phyloP scores from a whole-genome alignment of 768 basidiomycete genomes.

The Tricholomella constricta region DNA sequence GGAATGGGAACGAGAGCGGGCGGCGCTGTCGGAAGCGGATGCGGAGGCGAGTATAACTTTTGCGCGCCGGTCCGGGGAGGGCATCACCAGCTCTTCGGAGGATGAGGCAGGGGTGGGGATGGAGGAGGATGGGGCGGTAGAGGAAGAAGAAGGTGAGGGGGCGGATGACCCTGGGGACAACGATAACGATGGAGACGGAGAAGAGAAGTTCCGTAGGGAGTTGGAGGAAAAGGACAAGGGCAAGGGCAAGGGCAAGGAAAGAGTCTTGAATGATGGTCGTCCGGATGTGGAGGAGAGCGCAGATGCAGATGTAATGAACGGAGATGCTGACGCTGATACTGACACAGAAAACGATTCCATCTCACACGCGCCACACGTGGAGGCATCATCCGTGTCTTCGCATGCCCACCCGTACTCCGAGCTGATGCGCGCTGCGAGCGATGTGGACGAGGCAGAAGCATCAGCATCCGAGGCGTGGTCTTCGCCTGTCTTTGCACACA shows the following conservation, averaged over 20 bases:
- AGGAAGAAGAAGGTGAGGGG: not conserved
- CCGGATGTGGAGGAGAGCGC: slow-evolving; percentile 9
- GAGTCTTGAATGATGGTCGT: slow-evolving; percentile 4
- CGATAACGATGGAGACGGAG: not conserved
- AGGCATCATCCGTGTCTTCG: not conserved
- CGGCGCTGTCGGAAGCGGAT: slow-evolving; percentile 9
- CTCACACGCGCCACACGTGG: not conserved
- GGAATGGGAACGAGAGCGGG: not conserved
- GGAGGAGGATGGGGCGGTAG: not conserved
- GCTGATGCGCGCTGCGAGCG: not conserved
- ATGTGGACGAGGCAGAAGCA: not conserved
- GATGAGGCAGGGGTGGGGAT: not conserved
- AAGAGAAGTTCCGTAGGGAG: too few species aligned
- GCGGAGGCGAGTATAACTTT: slow-evolving; percentile 12
- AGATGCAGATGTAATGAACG: not conserved
- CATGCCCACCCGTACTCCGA: slow-evolving; percentile 7
- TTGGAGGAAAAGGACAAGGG: not conserved
- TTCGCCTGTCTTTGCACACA: slow-evolving; percentile 44
- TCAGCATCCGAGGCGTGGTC: slow-evolving; percentile 34
- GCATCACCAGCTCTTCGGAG: not conserved
- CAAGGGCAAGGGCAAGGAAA: slow-evolving; percentile 11
- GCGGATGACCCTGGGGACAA: not conserved
- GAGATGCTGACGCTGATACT: slow-evolving; percentile 6
- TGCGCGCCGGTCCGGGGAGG: slow-evolving; percentile 2
- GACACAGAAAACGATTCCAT: slow-evolving; percentile 3